phyloP scores from a whole-genome alignment of 2,329 filamentous ascomycete genomes.

The Geosmithia putterillii region DNA sequence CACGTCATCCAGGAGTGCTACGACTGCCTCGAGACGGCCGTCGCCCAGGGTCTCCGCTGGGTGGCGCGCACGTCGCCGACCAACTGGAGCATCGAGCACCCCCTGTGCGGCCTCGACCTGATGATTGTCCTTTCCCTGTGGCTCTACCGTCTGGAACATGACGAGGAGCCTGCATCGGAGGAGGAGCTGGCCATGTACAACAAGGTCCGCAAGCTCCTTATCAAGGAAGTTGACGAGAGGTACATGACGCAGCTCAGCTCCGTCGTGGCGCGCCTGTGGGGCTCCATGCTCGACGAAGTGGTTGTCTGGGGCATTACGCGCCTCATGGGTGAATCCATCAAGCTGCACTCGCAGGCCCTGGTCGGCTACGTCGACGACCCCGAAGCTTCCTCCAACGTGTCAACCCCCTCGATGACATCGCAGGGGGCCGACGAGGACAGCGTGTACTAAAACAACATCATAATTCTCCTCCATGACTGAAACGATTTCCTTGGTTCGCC shows the following conservation, averaged over 20 bases:
- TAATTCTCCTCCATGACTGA: conserved; percentile 29
- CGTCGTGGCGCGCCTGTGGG: conserved; percentile 92
- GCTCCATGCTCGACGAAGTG: conserved; percentile 95
- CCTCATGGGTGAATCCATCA: conserved; percentile 96
- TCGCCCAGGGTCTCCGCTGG: conserved; percentile 90
- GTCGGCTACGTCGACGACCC: conserved; percentile 86
- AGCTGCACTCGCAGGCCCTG: conserved; percentile 87
- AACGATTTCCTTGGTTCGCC: conserved; percentile 25
- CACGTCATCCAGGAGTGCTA: conserved; percentile 97
- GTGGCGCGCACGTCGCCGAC: conserved; percentile 95
- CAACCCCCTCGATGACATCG: conserved; percentile 60
- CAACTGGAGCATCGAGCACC: conserved; percentile 98
- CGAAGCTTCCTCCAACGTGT: conserved; percentile 56
- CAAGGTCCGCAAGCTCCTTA: conserved; percentile 80
- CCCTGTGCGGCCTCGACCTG: conserved; percentile 87
- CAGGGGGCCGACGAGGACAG: conserved; percentile 61
- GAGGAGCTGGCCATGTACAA: conserved; percentile 85
- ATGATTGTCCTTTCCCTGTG: conserved; percentile 97
- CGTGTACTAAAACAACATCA: conserved; percentile 43
- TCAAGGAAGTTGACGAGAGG: conserved; percentile 76
- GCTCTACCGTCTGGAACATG: conserved; percentile 98
- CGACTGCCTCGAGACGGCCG: conserved; percentile 93
- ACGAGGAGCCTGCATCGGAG: conserved; percentile 78
- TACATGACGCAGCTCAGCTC: conserved; percentile 81
- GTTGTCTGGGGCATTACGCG: conserved; percentile 97